Evolutionary conservation across 2,329 filamentous ascomycete species (phyloP).

Genomic region (Parascedosporium putredinis): DNA sequence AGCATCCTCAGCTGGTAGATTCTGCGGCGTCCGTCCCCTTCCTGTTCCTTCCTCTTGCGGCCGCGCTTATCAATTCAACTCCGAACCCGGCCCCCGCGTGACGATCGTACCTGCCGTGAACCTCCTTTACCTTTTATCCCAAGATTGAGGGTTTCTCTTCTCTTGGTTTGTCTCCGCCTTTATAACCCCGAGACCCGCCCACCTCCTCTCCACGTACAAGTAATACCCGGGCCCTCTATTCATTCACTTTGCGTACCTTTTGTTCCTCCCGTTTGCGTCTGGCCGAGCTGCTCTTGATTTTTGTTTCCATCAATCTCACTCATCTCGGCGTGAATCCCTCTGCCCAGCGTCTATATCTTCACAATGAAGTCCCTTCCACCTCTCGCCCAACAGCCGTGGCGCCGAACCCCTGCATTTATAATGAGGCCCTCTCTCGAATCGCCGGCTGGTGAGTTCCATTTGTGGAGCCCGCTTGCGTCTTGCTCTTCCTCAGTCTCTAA

Average conservation of each 20-base stretch:
- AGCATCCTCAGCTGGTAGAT: neutral
- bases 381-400: slow-evolving; percentile 47
- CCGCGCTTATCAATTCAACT: slow-evolving; percentile 10
- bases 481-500: neutral
- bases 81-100: slow-evolving; percentile 7
- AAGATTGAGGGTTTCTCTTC: neutral
- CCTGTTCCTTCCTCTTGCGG: neutral
- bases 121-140: neutral
- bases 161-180: neutral
- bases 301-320: neutral
- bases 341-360: neutral
- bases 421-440: slow-evolving; percentile 52
- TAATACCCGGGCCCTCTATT: no score
- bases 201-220: neutral
- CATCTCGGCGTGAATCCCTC: no score
- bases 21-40: neutral
- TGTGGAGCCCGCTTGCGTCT: neutral
- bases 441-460: slow-evolving; percentile 57
- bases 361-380: slow-evolving; percentile 30
- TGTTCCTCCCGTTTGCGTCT: neutral
- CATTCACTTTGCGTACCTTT: neutral
- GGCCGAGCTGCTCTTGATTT: neutral
- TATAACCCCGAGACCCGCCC: neutral
- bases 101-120: neutral
- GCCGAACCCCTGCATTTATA: slow-evolving; percentile 63